phyloP scores from a whole-genome alignment of 306 rosid species.

The Sicyos baderoa region DNA sequence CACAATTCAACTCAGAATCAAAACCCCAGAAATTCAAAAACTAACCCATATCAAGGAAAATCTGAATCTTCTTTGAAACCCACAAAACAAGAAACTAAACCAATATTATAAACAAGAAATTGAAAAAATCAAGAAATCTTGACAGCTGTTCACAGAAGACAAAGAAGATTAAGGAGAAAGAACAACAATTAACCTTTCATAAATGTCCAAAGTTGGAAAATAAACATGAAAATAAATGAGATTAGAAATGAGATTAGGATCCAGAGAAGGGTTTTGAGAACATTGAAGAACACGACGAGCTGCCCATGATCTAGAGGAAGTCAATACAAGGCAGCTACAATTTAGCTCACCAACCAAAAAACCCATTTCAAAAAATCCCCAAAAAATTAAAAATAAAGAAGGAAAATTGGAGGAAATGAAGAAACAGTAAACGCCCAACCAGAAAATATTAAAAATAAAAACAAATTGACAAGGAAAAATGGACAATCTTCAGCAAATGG shows the following conservation, averaged over 20 bases:
- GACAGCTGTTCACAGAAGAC: background rate
- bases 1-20: background rate
- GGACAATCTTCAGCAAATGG: background rate
- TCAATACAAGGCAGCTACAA: conserved; percentile 42
- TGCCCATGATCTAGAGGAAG: conserved; percentile 36
- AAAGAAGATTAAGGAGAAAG: conserved; percentile 1
- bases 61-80: conserved; percentile 10
- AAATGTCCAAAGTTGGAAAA: conserved; percentile 18
- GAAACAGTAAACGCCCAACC: background rate
- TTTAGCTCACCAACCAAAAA: conserved; percentile 40
- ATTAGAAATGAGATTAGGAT: conserved; percentile 13
- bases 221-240: background rate
- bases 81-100: background rate
- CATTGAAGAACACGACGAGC: conserved; percentile 28
- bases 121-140: conserved; percentile 13
- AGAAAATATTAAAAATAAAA: background rate
- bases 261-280: conserved; percentile 18
- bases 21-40: background rate
- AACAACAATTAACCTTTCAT: conserved; percentile 23
- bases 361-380: conserved; percentile 10
- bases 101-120: background rate
- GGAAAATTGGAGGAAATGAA: background rate
- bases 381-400: background rate
- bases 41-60: conserved; percentile 1
- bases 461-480: background rate